Percentiles rank a stretch among this genome's conserved stretches.
Conservation (phyloP, 2,329 filamentous ascomycete genomes). For the Colletotrichum endophyticum region DNA sequence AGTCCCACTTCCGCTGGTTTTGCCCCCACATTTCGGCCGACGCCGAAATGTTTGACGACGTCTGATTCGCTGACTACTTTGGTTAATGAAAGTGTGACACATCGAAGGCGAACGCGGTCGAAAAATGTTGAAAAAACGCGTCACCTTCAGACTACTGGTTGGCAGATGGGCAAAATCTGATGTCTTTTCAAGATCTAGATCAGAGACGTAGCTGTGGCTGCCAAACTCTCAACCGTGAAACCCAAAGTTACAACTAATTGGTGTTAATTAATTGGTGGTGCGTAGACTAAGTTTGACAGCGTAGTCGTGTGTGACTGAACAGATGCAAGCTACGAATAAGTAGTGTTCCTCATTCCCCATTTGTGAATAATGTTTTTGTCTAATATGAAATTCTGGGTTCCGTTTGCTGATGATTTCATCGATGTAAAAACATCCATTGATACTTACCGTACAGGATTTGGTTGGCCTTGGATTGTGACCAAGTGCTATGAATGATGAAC, state of each 20-base stretch:
- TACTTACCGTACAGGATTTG: neutral
- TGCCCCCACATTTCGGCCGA: neutral
- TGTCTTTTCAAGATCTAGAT: neutral
- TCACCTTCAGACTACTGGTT: neutral
- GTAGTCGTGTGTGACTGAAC: neutral
- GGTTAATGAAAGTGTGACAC: neutral
- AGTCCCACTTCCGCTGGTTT: neutral
- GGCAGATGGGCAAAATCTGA: neutral
- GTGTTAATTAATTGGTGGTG: neutral
- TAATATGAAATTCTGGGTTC: neutral
- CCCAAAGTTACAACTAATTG: neutral
- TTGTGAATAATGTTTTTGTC: accelerated
- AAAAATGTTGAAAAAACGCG: neutral
- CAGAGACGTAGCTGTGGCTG: neutral
- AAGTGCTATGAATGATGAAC: neutral
- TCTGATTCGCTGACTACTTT: neutral
- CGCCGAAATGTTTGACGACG: neutral
- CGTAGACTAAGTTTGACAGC: neutral
- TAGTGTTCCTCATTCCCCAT: neutral
- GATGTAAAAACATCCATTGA: neutral
- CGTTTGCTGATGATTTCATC: accelerated
- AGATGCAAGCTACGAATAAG: neutral
- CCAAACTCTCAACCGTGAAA: neutral
- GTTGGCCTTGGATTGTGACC: neutral
- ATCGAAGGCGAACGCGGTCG: neutral